Evolutionary conservation across 2,329 filamentous ascomycete genomes (phyloP).

Genomic region (Nemania sp.): DNA sequence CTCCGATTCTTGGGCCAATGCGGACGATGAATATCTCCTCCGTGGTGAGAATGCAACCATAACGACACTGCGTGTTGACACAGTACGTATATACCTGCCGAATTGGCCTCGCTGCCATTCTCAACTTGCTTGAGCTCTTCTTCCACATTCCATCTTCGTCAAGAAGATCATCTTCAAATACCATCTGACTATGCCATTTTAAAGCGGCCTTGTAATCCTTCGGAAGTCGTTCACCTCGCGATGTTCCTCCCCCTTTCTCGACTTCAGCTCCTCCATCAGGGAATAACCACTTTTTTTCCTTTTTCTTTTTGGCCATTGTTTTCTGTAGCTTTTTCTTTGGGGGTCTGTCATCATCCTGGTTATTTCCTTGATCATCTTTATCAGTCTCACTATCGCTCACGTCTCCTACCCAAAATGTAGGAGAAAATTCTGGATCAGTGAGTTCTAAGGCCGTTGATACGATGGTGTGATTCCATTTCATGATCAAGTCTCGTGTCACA

Average conservation of each 20-base stretch:
- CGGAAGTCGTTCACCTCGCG: background rate
- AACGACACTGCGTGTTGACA: background rate
- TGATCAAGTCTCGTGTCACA: background rate
- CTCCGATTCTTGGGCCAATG: background rate
- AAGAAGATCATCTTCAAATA: background rate
- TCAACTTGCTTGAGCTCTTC: background rate
- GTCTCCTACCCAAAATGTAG: too few relatives aligned
- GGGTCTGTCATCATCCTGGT: too few relatives aligned
- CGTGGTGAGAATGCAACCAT: background rate
- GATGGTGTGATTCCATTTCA: constrained; percentile 9
- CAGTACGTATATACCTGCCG: background rate
- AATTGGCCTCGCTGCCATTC: background rate
- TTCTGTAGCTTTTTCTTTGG: background rate
- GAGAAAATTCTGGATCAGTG: too few relatives aligned
- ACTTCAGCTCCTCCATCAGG: background rate
- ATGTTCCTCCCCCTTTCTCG: background rate
- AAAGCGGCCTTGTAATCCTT: background rate
- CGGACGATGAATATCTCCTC: background rate
- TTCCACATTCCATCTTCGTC: background rate
- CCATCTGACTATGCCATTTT: background rate
- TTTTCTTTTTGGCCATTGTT: background rate
- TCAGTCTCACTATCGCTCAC: too few relatives aligned
- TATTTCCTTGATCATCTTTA: too few relatives aligned
- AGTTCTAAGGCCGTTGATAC: too few relatives aligned
- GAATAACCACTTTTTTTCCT: background rate